A percentile compares a stretch with the other conserved stretches of the same genome.
Evolutionary conservation across 106 monocot genomes (phyloP).

Genomic region (Dendrobium officinale): DNA sequence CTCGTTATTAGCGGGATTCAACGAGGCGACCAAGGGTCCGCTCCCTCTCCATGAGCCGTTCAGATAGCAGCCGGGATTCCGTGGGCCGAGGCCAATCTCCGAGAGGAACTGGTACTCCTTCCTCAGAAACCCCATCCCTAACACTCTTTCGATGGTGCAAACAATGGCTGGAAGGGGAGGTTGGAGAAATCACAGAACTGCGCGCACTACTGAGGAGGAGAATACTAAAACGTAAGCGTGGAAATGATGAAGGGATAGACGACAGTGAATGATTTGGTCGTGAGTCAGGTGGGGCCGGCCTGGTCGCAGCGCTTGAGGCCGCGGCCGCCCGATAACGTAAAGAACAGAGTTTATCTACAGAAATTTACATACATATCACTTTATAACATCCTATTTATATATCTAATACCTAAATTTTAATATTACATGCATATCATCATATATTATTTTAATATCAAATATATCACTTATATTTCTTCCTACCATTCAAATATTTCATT

Average conservation of each 20-base stretch:
- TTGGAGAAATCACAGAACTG: neutral
- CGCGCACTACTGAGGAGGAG: neutral
- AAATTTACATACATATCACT: too few species aligned
- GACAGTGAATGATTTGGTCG: neutral
- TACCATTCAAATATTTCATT: too few species aligned
- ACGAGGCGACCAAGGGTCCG: constrained; percentile 56
- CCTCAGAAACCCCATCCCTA: constrained; percentile 2
- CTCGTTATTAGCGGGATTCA: constrained; percentile 78
- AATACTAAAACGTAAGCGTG: neutral
- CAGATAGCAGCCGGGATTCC: constrained; percentile 72
- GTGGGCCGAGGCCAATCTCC: constrained; percentile 70
- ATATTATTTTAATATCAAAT: too few species aligned
- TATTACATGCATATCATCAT: too few species aligned
- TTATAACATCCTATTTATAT: too few species aligned
- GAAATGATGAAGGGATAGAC: neutral
- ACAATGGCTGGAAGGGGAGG: neutral
- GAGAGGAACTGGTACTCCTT: constrained; percentile 77
- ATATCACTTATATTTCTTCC: too few species aligned
- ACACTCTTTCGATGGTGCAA: neutral
- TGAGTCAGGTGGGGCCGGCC: neutral
- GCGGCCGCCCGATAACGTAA: neutral
- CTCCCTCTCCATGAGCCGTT: constrained; percentile 59
- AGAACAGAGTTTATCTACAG: too few species aligned
- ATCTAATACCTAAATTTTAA: too few species aligned
- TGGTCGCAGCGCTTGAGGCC: neutral